These are phyloP conservation scores for Penicillium canariense DNA, from an alignment of 495 filamentous ascomycete genomes.

Conservation along the genomic window DNA sequence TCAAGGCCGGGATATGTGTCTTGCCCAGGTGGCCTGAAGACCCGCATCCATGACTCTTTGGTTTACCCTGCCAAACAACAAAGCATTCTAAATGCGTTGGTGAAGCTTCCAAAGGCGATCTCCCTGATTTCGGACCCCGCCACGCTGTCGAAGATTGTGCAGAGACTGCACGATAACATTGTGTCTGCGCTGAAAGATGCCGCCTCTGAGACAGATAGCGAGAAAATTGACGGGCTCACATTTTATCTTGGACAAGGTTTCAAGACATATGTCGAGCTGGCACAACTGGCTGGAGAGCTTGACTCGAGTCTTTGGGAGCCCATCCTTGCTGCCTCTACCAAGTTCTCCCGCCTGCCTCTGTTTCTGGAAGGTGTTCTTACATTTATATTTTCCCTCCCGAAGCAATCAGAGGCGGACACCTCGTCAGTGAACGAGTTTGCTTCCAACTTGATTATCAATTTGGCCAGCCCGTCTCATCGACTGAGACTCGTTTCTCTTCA, in stretches of 20 bases:
- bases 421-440: conserved; percentile 54
- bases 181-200: conserved; percentile 23
- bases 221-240: conserved; percentile 17
- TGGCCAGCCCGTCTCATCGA: conserved; percentile 68
- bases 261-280: conserved; percentile 45
- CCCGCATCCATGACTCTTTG: conserved; percentile 64
- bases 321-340: conserved; percentile 58
- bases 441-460: conserved; percentile 62
- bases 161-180: conserved; percentile 35
- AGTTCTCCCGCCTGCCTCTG: conserved; percentile 57
- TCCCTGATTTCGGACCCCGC: conserved; percentile 37
- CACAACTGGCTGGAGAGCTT: conserved; percentile 29
- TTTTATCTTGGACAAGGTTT: conserved; percentile 48
- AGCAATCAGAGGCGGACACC: conserved; percentile 37
- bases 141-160: conserved; percentile 34
- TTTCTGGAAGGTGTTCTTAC: conserved; percentile 66
- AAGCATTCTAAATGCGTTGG: conserved; percentile 38
- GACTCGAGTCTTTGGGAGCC: conserved; percentile 55
- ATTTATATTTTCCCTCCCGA: conserved; percentile 53
- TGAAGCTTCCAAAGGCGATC: conserved; percentile 39
- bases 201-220: conserved; percentile 20
- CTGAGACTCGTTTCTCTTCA: conserved; percentile 68
- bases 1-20: conserved; percentile 55
- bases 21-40: conserved; percentile 67
- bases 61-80: conserved; percentile 40